Base-by-base conservation (phyloP, 805 yeast genomes). In the Debaryomyces hansenii region DNA sequence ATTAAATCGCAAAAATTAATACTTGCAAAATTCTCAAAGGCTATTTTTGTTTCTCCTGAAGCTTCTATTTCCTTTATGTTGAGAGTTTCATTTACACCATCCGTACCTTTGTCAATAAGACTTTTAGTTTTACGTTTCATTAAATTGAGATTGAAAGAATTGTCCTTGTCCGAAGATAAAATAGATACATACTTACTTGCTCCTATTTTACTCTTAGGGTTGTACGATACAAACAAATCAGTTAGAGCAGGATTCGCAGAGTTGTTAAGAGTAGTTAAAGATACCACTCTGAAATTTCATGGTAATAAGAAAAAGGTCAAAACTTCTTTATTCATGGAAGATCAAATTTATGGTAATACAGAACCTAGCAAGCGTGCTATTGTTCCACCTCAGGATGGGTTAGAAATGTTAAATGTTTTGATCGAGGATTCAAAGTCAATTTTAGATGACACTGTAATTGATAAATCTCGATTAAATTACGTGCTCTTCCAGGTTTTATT, bases 361-460 rank as follows among this genome's bases (percentile, higher is more conserved):
- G 63, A 71, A 10, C 71, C 79, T 2, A 56, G 68, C 10, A 67
- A 72, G 14, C 63, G 86, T 42, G 79, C 85, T 20, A 69, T 84
- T 44, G 72, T 88, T 20, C 67, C 84, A 18, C 85, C 90, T 32
- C 78, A 78, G 39, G 96, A 90, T 59, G 80, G 82, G n/a, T 69
- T 47, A 67, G 70, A 21, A 52, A 63, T 46, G 54, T 59, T 32
- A 62, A 82, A 54, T 14, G 42, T 48, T 6, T 49, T 70, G 24
- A 47, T 60, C 14, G 57, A 52, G 7, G 55, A 58, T 12, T 32
- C 53, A 20, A 31, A 31, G 34, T 15, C 28, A n/a, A 39, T 41
- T 5, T 43, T 70, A 7, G 53, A 58, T 6, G 75, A 72, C 45
- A 56, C 60, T 8, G 34, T 63, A 5, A 47, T 67, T 16, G 75